A percentile compares a stretch with the other conserved stretches of the same genome.
These are phyloP conservation scores for Podila minutissima DNA, from an alignment of 192 early-diverging fungal species.

Conservation along the genomic window DNA sequence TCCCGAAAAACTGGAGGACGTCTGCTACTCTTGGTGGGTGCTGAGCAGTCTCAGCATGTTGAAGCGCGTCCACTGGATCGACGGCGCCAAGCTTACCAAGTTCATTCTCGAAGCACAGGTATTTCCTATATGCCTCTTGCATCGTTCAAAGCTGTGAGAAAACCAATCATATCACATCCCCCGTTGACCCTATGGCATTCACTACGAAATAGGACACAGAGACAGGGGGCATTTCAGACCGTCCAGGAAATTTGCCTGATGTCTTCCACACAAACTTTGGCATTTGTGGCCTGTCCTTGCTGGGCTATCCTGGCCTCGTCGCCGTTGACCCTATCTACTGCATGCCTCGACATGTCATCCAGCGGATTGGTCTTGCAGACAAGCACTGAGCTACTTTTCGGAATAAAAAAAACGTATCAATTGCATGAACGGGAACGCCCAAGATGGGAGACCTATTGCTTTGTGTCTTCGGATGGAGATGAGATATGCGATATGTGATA, in stretches of 20 bases:
- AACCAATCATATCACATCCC: background rate
- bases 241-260: slow-evolving; percentile 90
- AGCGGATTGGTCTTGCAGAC: slow-evolving; percentile 59
- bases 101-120: slow-evolving; percentile 90
- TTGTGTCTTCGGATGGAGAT: no score
- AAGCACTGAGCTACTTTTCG: slow-evolving; percentile 22
- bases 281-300: slow-evolving; percentile 86
- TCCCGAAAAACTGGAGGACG: slow-evolving; percentile 96
- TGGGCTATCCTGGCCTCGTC: slow-evolving; percentile 80
- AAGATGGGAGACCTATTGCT: background rate
- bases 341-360: slow-evolving; percentile 73
- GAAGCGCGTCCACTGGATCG: slow-evolving; percentile 87
- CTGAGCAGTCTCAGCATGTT: slow-evolving; percentile 87
- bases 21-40: slow-evolving; percentile 99
- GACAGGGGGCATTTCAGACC: slow-evolving; percentile 92
- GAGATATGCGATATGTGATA: background rate
- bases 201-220: slow-evolving; percentile 69
- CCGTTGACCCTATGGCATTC: background rate
- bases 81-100: slow-evolving; percentile 70
- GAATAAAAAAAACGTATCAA: background rate
- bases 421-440: background rate
- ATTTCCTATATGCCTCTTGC: background rate
- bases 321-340: slow-evolving; percentile 94
- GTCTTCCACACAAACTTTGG: slow-evolving; percentile 99
- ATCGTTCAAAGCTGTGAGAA: background rate